phyloP scores from a whole-genome alignment of 148 eudicot genomes.

The Rhododendron ovatum region DNA sequence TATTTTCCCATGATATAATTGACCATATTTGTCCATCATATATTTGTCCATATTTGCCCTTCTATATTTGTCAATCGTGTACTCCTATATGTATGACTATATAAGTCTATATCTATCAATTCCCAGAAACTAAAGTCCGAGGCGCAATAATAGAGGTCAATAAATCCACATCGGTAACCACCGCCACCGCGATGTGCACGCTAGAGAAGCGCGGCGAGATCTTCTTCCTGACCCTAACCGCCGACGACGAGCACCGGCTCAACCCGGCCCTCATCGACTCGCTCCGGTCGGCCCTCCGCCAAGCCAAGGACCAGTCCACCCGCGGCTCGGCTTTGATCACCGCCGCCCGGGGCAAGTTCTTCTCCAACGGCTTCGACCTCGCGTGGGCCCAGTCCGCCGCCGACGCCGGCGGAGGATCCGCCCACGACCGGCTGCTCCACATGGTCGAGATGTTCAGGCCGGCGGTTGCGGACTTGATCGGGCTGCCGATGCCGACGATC shows the following conservation, averaged over 20 bases:
- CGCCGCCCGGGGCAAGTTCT: constrained; percentile 24
- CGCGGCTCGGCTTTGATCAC: constrained; percentile 35
- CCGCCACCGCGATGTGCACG: constrained; percentile 28
- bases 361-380: constrained; percentile 50
- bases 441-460: constrained; percentile 36
- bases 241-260: constrained; percentile 45
- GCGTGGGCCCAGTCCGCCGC: constrained; percentile 26
- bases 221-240: constrained; percentile 42
- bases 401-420: constrained; percentile 14
- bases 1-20: no score
- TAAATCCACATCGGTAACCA: neutral
- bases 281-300: constrained; percentile 31
- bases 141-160: neutral
- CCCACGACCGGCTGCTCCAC: constrained; percentile 10
- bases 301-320: constrained; percentile 28
- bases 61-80: no score
- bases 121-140: neutral
- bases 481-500: constrained; percentile 40
- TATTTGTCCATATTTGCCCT: no score
- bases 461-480: constrained; percentile 27
- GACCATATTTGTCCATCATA: no score
- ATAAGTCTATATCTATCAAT: neutral
- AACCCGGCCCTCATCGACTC: constrained; percentile 42
- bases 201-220: constrained; percentile 42
- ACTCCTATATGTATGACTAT: no score